Base-by-base conservation (phyloP, 2,329 filamentous ascomycete genomes). In the Arachnopeziza araneosa region DNA sequence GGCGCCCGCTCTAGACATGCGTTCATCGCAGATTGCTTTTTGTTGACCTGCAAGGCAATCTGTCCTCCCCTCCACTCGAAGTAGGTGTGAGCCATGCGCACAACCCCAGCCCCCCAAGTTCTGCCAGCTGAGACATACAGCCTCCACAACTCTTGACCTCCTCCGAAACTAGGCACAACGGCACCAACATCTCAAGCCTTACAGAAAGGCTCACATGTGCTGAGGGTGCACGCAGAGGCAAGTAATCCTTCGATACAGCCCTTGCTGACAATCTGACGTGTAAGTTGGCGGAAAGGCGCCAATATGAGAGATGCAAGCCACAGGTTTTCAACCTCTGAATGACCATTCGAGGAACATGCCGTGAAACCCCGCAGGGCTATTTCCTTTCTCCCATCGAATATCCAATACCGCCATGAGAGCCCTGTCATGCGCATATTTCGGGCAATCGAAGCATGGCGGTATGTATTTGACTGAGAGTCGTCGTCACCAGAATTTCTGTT, bases 21-120 rank as follows among this genome's bases (percentile, higher is more conserved):
- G n/a, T n/a, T n/a, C n/a, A n/a, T n/a, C 50, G 54, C 55, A 56
- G 24, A 50, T 50, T 50, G 36, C 23, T 30, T 56, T 56, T 51
- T 56, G 55, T 22, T 52, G 14, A 23, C 21, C 24, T 23, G 55
- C 44, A 22, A 36, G 17, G 36, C n/a, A 44, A 19, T 17, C 24
- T 19, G 24, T 48, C 51, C 50, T 53, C 26, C 56, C 4, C 22
- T 48, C 22, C 26, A 26, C n/a, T n/a, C n/a, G 48, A 24, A 44
- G 24, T 6, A 21, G 21, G 50, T 52, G 19, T 44, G n/a, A 52
- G 24, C 55, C 44, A 30, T 23, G 44, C 44, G 24, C 49, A 14
- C 23, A 30, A 44, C 55, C 3, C 30, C 53, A 55, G 50, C 55
- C 55, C 44, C 55, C 49, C 51, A 48, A 44, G 36, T 26, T 32